These are phyloP conservation scores for Cladosporium oxysporum DNA, from an alignment of 2,329 filamentous ascomycete species.

Conservation along the genomic window DNA sequence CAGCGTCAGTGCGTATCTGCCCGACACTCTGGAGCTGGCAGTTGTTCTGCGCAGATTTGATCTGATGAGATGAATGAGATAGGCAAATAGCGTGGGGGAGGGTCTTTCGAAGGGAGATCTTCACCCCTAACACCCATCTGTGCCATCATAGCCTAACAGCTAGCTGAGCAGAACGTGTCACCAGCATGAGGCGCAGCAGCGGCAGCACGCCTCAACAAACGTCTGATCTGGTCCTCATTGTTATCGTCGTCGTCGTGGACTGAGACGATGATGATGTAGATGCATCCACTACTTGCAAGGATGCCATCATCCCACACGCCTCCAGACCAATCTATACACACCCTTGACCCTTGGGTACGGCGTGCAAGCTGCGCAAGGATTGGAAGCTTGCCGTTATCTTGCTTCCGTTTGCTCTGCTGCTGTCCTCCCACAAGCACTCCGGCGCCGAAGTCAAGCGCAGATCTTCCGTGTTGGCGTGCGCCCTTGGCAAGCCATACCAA, in stretches of 20 bases:
- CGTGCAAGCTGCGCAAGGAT: constrained; percentile 9
- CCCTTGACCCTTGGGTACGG: constrained; percentile 2
- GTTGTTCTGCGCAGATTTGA: neutral
- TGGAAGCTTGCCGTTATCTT: constrained; percentile 17
- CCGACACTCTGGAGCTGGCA: constrained; percentile 10
- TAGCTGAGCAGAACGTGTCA: constrained; percentile 10
- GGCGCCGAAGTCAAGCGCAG: constrained; percentile 17
- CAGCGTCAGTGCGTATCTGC: constrained; percentile 12
- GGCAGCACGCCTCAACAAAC: constrained; percentile 15
- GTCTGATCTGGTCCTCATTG: neutral
- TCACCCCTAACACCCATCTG: neutral
- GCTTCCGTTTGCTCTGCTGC: constrained; percentile 1
- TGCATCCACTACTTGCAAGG: neutral
- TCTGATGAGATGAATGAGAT: constrained; percentile 10
- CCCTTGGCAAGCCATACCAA: constrained; percentile 16
- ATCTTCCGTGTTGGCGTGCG: constrained; percentile 7
- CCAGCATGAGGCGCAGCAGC: constrained; percentile 13
- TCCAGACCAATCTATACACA: neutral
- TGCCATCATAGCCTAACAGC: neutral
- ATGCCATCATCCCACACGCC: neutral
- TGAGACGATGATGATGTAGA: neutral
- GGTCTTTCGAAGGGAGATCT: neutral
- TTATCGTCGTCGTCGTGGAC: neutral
- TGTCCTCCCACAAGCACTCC: constrained; percentile 15
- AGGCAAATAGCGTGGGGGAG: neutral